Percentiles rank a stretch among this genome's conserved stretches.
Conservation (phyloP, 257 asterid species). For the Solanum etuberosum region DNA sequence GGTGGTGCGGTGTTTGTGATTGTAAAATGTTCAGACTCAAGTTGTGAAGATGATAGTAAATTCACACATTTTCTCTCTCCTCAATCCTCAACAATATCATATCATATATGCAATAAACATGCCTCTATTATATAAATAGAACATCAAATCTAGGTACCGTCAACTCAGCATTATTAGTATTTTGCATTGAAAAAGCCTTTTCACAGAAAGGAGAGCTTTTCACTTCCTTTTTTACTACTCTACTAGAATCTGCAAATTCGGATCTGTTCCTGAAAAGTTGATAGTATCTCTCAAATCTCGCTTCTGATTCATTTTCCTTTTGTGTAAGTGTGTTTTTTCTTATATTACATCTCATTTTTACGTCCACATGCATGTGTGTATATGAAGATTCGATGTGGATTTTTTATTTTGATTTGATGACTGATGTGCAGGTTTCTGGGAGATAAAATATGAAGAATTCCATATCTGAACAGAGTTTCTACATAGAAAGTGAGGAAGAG, state of each 20-base stretch:
- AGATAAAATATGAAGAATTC: conserved; percentile 54
- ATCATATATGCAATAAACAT: background rate
- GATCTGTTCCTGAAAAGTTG: background rate
- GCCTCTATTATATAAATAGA: background rate
- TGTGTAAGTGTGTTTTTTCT: background rate
- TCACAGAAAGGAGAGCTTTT: background rate
- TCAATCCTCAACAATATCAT: background rate
- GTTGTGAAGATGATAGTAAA: background rate
- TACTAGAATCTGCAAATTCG: background rate
- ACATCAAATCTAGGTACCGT: background rate
- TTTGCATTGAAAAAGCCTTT: background rate
- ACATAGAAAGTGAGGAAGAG: conserved; percentile 85
- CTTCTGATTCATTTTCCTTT: background rate
- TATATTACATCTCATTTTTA: background rate
- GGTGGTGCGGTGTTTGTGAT: background rate
- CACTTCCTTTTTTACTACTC: background rate
- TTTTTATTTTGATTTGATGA: background rate
- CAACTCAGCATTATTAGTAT: background rate
- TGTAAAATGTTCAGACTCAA: background rate
- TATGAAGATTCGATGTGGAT: background rate
- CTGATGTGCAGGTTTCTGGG: background rate
- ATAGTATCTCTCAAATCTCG: background rate
- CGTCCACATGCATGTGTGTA: background rate
- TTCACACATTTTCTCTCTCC: background rate
- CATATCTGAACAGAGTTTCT: conserved; percentile 67